phyloP scores from a whole-genome alignment of 257 asterid genomes.

The Marsdenia floribunda region DNA sequence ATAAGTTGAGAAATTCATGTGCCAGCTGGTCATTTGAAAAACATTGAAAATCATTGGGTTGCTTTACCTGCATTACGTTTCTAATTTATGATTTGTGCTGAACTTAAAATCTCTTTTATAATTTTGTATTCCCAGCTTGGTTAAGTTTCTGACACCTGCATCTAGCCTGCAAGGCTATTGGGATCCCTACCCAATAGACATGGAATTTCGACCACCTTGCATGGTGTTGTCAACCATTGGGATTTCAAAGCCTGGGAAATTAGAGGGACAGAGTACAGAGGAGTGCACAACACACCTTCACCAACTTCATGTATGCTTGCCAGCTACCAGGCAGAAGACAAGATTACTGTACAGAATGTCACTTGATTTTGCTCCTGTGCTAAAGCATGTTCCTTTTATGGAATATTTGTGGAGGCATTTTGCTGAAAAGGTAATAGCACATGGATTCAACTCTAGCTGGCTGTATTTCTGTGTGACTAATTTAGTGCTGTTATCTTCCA shows the following conservation, averaged over 20 bases:
- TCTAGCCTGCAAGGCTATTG: slow-evolving; percentile 89
- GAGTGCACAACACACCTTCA: slow-evolving; percentile 92
- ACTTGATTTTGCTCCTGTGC: slow-evolving; percentile 86
- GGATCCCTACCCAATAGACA: slow-evolving; percentile 97
- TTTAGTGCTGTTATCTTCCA: background rate
- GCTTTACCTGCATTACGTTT: background rate
- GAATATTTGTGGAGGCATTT: slow-evolving; percentile 81
- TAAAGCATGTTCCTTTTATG: slow-evolving; percentile 80
- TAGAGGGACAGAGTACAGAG: slow-evolving; percentile 71
- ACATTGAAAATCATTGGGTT: background rate
- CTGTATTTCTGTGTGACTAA: background rate
- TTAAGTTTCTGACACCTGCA: slow-evolving; percentile 78
- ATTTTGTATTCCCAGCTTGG: slow-evolving; percentile 60
- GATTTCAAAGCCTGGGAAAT: slow-evolving; percentile 83
- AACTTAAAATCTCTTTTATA: slow-evolving; percentile 3
- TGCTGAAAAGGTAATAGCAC: slow-evolving; percentile 66
- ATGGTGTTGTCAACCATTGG: slow-evolving; percentile 89
- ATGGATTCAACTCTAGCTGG: background rate
- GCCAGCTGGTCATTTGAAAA: background rate
- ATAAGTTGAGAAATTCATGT: background rate
- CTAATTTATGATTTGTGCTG: background rate
- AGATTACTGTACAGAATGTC: slow-evolving; percentile 93
- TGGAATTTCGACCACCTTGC: slow-evolving; percentile 95
- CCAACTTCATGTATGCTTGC: slow-evolving; percentile 91
- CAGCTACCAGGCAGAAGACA: slow-evolving; percentile 80